These are phyloP conservation scores for Camellia oleifera DNA, from an alignment of 179 eudicot species.

Conservation along the genomic window DNA sequence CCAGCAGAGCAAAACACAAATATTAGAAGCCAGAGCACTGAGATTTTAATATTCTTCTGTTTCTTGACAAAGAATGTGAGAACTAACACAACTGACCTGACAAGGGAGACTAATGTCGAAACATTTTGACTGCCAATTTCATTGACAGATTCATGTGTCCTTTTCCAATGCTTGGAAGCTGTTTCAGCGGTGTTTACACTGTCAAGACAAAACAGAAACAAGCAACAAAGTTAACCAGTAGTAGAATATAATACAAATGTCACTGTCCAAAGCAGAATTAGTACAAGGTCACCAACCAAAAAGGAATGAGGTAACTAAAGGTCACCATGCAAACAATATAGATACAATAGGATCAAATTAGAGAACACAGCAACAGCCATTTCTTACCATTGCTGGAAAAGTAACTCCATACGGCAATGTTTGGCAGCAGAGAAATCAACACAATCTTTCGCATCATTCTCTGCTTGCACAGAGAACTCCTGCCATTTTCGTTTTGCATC, in stretches of 20 bases:
- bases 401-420: constrained; percentile 91
- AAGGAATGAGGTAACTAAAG: neutral
- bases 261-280: neutral
- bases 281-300: neutral
- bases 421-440: constrained; percentile 91
- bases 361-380: neutral
- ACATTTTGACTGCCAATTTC: constrained; percentile 57
- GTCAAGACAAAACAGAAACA: constrained; percentile 11
- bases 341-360: neutral
- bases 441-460: constrained; percentile 54
- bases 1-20: neutral
- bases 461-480: constrained; percentile 66
- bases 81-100: constrained; percentile 49
- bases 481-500: constrained; percentile 97
- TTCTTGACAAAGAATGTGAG: neutral
- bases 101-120: constrained; percentile 48
- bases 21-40: neutral
- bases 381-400: constrained; percentile 71
- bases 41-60: neutral
- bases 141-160: constrained; percentile 56
- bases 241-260: neutral
- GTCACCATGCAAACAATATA: constrained; percentile 10
- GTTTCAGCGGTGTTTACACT: constrained; percentile 69
- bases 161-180: constrained; percentile 67
- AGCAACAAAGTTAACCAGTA: neutral